These are phyloP conservation scores for Fusarium concolor DNA, from an alignment of 2,329 filamentous ascomycete species.

Conservation along the genomic window DNA sequence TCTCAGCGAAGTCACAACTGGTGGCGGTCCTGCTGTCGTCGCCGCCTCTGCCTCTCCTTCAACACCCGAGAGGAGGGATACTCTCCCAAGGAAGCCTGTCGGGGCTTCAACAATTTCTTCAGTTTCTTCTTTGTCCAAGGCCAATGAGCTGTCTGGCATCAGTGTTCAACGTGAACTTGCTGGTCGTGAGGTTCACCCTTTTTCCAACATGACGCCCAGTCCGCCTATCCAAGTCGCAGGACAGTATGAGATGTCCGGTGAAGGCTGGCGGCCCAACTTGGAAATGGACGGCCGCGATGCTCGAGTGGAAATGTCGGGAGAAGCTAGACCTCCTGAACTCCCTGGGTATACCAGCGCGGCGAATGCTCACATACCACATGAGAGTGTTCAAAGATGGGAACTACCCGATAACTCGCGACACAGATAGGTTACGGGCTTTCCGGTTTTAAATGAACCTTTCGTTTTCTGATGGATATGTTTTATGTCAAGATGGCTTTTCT, in stretches of 20 bases:
- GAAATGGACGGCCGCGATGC: slow-evolving; percentile 40
- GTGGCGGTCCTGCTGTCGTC: not conserved
- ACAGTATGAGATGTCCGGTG: slow-evolving; percentile 39
- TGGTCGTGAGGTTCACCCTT: slow-evolving; percentile 26
- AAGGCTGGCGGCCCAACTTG: slow-evolving; percentile 28
- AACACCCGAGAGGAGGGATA: slow-evolving; percentile 21
- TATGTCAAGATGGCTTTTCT: not conserved
- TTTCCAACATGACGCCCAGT: slow-evolving; percentile 31
- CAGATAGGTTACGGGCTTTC: not conserved
- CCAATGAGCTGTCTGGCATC: slow-evolving; percentile 35
- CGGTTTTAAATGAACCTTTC: not conserved
- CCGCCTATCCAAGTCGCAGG: slow-evolving; percentile 36
- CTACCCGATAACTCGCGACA: slow-evolving; percentile 38
- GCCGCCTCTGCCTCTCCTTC: not conserved
- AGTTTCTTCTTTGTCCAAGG: slow-evolving; percentile 35
- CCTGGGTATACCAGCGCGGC: slow-evolving; percentile 26
- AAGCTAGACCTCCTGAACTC: slow-evolving; percentile 31
- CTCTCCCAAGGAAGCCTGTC: slow-evolving; percentile 36
- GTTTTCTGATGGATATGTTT: not conserved
- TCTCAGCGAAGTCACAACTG: slow-evolving; percentile 22
- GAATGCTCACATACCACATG: slow-evolving; percentile 17
- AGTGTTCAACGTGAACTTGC: slow-evolving; percentile 30
- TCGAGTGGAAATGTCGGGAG: slow-evolving; percentile 35
- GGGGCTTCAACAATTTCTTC: slow-evolving; percentile 33
- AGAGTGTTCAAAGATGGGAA: slow-evolving; percentile 39